These are phyloP conservation scores for Tylopilus felleus DNA, from an alignment of 768 basidiomycete genomes.

Conservation along the genomic window DNA sequence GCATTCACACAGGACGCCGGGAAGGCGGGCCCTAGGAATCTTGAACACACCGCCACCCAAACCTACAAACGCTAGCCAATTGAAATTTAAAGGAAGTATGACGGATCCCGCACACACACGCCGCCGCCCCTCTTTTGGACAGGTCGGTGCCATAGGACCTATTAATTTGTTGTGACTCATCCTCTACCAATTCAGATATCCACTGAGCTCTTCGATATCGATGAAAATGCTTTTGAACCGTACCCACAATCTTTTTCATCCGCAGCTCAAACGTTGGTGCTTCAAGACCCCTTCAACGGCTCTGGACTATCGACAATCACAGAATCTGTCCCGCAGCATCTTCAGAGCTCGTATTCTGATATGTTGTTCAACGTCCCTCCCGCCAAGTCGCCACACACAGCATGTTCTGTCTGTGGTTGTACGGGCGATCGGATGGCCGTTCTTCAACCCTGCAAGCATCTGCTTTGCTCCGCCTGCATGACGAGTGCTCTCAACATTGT, in stretches of 20 bases:
- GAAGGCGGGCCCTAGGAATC: constrained; percentile 35
- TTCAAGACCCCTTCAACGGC: constrained; percentile 45
- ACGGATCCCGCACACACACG: constrained; percentile 65
- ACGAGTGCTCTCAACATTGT: constrained; percentile 88
- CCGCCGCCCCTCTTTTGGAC: constrained; percentile 39
- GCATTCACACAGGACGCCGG: constrained; percentile 30
- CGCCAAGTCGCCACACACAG: constrained; percentile 18
- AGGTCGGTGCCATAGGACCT: constrained; percentile 31
- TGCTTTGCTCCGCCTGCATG: constrained; percentile 75
- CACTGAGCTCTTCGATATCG: constrained; percentile 68
- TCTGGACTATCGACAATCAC: constrained; percentile 32
- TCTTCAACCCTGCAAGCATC: constrained; percentile 71
- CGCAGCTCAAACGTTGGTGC: constrained; percentile 31
- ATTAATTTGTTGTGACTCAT: constrained; percentile 17
- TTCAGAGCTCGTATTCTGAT: constrained; percentile 18
- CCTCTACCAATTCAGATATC: constrained; percentile 34
- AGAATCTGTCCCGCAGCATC: constrained; percentile 27
- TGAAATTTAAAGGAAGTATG: constrained; percentile 65
- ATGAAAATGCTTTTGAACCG: constrained; percentile 63
- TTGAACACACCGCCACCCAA: constrained; percentile 67
- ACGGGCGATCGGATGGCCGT: constrained; percentile 51
- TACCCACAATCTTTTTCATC: constrained; percentile 40
- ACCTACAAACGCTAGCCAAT: constrained; percentile 47
- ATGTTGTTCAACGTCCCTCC: constrained; percentile 24
- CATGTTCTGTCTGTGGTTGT: constrained; percentile 65